phyloP scores from a whole-genome alignment of 2,329 filamentous ascomycete genomes.

The Aspergillus thermomutatus region DNA sequence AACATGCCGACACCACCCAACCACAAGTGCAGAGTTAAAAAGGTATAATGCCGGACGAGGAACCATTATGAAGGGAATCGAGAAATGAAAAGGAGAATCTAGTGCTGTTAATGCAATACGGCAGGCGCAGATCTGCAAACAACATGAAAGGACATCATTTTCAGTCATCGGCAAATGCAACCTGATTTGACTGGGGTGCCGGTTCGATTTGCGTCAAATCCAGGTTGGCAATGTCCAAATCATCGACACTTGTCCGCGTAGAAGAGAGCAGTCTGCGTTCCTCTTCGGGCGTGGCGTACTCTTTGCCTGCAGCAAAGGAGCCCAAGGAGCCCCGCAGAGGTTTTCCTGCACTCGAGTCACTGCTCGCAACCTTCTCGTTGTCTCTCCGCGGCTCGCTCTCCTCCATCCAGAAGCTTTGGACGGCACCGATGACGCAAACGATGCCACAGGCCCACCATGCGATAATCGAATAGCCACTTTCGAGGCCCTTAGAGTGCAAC shows the following conservation, averaged over 20 bases:
- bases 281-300: constrained; percentile 27
- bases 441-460: constrained; percentile 89
- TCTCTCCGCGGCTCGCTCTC: constrained; percentile 51
- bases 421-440: constrained; percentile 70
- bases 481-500: constrained; percentile 75
- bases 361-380: constrained; percentile 36
- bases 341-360: constrained; percentile 26
- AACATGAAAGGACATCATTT: not conserved
- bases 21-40: not conserved
- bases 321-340: constrained; percentile 21
- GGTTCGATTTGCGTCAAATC: constrained; percentile 17
- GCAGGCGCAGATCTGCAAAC: not conserved
- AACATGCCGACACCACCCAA: not conserved
- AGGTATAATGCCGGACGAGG: not conserved
- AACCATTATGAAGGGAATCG: not conserved
- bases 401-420: constrained; percentile 72
- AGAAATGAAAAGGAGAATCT: not conserved
- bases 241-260: constrained; percentile 34
- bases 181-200: constrained; percentile 8
- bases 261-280: constrained; percentile 35
- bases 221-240: constrained; percentile 27
- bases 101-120: not conserved
- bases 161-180: constrained; percentile 7
- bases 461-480: constrained; percentile 77
- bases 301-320: constrained; percentile 19